phyloP scores from a whole-genome alignment of 2,329 filamentous ascomycete genomes.

The Venturia asperata region DNA sequence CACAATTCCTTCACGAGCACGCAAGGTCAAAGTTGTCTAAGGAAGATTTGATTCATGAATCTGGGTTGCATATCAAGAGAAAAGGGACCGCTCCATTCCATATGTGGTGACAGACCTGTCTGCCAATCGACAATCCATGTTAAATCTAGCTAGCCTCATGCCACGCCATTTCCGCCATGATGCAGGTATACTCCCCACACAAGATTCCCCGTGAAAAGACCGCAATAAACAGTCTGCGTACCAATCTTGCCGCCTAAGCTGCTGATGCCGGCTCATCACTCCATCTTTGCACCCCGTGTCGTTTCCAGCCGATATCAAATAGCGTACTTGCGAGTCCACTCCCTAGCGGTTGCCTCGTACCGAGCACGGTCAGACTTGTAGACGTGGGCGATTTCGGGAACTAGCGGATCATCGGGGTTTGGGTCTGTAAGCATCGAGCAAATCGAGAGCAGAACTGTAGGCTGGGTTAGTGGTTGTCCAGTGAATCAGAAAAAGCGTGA shows the following conservation, averaged over 20 bases:
- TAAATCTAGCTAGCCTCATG: constrained; percentile 10
- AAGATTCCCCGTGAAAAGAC: background rate
- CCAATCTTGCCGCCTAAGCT: constrained; percentile 4
- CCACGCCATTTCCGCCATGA: background rate
- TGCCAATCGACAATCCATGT: background rate
- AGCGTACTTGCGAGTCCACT: constrained; percentile 99
- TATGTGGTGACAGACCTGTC: constrained; percentile 4
- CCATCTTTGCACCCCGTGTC: background rate
- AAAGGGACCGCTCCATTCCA: constrained; percentile 9
- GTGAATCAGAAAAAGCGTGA: background rate
- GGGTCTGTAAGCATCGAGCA: constrained; percentile 99
- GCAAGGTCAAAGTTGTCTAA: background rate
- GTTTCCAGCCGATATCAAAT: constrained; percentile 51
- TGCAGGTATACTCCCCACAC: background rate
- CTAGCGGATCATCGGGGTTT: constrained; percentile 96
- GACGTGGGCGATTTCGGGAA: constrained; percentile 97
- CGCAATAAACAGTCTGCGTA: background rate
- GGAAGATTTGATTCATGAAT: constrained; percentile 3
- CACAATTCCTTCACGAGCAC: background rate
- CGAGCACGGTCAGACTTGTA: constrained; percentile 97
- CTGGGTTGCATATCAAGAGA: background rate
- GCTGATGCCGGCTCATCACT: background rate
- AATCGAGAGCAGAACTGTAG: constrained; percentile 85
- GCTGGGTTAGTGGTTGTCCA: constrained; percentile 20
- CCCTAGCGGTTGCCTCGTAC: constrained; percentile 92